Base-by-base conservation (phyloP, 116 monocot genomes). In the Cymodocea nodosa region DNA sequence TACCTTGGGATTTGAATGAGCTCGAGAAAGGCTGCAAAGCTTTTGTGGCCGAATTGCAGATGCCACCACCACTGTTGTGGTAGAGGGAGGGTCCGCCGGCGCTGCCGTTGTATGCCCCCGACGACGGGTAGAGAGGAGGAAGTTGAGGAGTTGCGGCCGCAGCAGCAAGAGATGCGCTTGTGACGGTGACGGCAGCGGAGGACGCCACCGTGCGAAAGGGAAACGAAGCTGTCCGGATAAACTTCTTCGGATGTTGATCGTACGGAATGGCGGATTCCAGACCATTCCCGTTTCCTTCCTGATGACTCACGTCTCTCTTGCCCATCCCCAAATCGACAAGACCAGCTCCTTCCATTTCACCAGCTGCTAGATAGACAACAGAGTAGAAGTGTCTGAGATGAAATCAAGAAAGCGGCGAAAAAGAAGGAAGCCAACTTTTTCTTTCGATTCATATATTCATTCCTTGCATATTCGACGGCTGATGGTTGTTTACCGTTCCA, bases 171-270 rank as follows among this genome's bases (percentile, higher is more conserved):
- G 35, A 44, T 44, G 44, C 11, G 6, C 9, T 44, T 6, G 44
- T 44, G 4, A 4, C 11, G 44, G 44, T 8, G 11, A 11, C 11
- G 11, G 11, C 44, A 11, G 44, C 44, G 11, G 44, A 6, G 44
- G 44, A 44, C 3, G 44, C 34, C 60, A 17, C 35, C 60, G 34
- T 30, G 30, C 30, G 30, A 30, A 30, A 30, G 30, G 30, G 30
- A 30, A 30, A 30, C 30, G 30, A 30, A 30, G 2, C 30, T 30
- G 30, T 66, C 48, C 79, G 65, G 13, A 66, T 25, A 35, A 79
- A 25, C 61, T 79, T 74, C 66, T 79, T 61, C 2, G 52, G 65
- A 0, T 62, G 67, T 4, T 61, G 51, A 23, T 50, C 20, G 35
- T 24, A 0, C 8, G 4, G 36, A 12, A 8, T 23, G 23, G 62